Conservation (phyloP, 306 rosid species). For the Begonia loranthoides region DNA sequence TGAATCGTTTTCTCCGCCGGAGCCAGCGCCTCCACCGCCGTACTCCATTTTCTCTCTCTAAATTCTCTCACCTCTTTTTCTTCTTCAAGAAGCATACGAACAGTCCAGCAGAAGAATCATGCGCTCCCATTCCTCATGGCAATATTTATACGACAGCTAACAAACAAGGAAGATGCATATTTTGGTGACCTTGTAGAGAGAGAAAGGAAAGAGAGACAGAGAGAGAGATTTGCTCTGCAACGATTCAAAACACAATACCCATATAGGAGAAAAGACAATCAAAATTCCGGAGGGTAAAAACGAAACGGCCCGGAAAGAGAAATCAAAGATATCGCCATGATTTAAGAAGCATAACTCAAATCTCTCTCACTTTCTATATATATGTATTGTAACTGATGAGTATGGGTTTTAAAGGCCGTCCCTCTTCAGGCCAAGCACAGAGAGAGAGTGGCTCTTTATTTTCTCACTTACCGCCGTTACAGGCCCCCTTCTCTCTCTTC, state of each 20-base stretch:
- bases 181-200: slow-evolving; percentile 12
- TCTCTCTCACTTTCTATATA: slow-evolving; percentile 7
- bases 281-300: no score
- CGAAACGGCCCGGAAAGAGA: slow-evolving; percentile 38
- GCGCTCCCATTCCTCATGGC: slow-evolving; percentile 10
- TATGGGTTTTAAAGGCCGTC: slow-evolving; percentile 33
- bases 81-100: background rate
- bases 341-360: slow-evolving; percentile 24
- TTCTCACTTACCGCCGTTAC: background rate
- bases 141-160: slow-evolving; percentile 8
- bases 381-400: slow-evolving; percentile 44
- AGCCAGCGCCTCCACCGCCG: slow-evolving; percentile 50
- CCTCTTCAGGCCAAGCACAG: background rate
- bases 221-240: background rate
- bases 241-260: slow-evolving; percentile 3
- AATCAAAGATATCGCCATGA: slow-evolving; percentile 28
- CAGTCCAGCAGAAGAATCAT: slow-evolving; percentile 6
- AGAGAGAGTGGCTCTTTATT: background rate
- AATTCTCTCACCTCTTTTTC: background rate
- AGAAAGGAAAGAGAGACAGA: slow-evolving; percentile 5
- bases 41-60: slow-evolving; percentile 40
- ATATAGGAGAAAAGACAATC: background rate
- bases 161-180: slow-evolving; percentile 16
- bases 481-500: background rate
- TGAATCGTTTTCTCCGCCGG: slow-evolving; percentile 50